Conservation (phyloP, 352 stramenopile species). For the Phytophthora vignae region DNA sequence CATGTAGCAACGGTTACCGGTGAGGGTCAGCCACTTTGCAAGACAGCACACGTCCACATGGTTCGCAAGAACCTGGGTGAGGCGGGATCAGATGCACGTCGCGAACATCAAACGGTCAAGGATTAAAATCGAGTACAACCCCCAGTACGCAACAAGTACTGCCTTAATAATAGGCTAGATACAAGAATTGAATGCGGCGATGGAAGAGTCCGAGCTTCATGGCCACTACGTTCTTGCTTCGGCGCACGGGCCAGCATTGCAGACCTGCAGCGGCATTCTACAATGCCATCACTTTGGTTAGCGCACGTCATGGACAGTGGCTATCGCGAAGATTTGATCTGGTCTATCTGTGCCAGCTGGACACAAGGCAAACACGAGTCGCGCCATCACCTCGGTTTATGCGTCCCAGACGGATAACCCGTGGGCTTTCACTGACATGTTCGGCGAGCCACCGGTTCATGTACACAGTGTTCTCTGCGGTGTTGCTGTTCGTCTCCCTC, state of each 20-base stretch:
- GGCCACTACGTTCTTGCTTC: no score
- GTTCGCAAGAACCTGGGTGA: constrained; percentile 21
- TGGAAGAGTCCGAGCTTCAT: no score
- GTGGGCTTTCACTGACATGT: neutral
- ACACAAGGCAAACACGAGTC: neutral
- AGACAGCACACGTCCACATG: constrained; percentile 5
- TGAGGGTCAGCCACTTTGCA: neutral
- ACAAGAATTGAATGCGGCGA: no score
- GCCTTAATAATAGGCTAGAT: no score
- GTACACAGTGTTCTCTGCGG: no score
- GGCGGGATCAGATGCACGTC: constrained; percentile 12
- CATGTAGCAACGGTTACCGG: no score
- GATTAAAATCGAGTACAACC: neutral
- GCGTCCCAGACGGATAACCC: neutral
- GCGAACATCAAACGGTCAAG: constrained; percentile 3
- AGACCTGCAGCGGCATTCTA: no score
- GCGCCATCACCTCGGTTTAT: neutral
- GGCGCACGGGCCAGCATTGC: no score
- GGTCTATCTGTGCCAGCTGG: constrained; percentile 13
- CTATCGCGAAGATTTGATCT: constrained; percentile 9
- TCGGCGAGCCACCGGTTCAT: constrained; percentile 1
- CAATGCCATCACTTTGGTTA: no score
- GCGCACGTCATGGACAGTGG: neutral
- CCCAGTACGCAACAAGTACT: no score
- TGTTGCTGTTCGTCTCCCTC: constrained; percentile 20